These are phyloP conservation scores for Phaeoacremonium minimum DNA, from an alignment of 2,329 filamentous ascomycete genomes.

Conservation along the genomic window DNA sequence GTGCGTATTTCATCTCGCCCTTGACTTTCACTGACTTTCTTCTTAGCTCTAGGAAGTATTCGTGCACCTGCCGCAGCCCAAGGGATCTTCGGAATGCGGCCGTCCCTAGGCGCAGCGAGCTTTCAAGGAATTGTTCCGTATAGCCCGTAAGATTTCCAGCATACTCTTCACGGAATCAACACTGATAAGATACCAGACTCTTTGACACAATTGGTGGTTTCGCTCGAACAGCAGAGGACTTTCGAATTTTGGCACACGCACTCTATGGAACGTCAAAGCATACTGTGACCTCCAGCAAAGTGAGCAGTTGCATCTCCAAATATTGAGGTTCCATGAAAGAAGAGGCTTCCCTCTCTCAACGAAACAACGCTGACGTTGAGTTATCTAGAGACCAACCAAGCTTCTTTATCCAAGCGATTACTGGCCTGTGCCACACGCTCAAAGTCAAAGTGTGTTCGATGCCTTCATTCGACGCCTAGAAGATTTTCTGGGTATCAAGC, in stretches of 20 bases:
- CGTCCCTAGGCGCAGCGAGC: slow-evolving; percentile 42
- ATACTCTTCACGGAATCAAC: no score
- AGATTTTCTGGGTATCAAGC: slow-evolving; percentile 1
- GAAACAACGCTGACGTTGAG: neutral
- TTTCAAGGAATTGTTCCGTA: slow-evolving; percentile 42
- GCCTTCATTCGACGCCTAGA: slow-evolving; percentile 2
- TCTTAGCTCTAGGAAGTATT: slow-evolving; percentile 16
- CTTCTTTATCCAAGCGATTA: slow-evolving; percentile 8
- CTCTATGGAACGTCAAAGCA: neutral
- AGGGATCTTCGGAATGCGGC: slow-evolving; percentile 19
- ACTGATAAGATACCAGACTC: no score
- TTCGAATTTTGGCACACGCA: neutral
- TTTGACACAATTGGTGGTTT: neutral
- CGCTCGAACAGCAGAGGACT: neutral
- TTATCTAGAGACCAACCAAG: slow-evolving; percentile 4
- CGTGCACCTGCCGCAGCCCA: slow-evolving; percentile 21
- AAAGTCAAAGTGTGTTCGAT: slow-evolving; percentile 3
- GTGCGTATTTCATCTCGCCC: slow-evolving; percentile 24
- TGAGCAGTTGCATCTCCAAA: no score
- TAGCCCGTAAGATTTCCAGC: slow-evolving; percentile 23
- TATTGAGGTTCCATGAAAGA: no score
- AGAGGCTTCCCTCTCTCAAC: neutral
- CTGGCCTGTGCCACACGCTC: slow-evolving; percentile 1
- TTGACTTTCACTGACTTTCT: slow-evolving; percentile 25
- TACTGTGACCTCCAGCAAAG: neutral